Evolutionary conservation across 495 filamentous ascomycete species (phyloP).

Genomic region (Mytilinidion resinicola): DNA sequence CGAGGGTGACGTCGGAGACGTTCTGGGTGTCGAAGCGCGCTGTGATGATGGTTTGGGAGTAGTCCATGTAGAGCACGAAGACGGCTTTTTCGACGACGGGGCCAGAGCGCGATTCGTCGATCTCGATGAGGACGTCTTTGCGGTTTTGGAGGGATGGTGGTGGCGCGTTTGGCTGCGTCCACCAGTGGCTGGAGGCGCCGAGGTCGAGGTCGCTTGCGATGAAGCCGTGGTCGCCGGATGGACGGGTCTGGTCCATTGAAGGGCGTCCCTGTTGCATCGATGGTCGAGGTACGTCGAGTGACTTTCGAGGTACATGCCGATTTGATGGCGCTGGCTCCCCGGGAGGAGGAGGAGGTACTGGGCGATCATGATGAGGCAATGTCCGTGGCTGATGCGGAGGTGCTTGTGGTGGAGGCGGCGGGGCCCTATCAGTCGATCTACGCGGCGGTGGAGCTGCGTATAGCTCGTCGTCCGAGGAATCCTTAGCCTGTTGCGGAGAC

Average conservation of each 20-base stretch:
- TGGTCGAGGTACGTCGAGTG: slow-evolving; percentile 59
- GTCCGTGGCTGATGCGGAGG: slow-evolving; percentile 21
- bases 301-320: slow-evolving; percentile 48
- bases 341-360: slow-evolving; percentile 30
- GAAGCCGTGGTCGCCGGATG: slow-evolving; percentile 66
- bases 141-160: slow-evolving; percentile 78
- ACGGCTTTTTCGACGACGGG: slow-evolving; percentile 70
- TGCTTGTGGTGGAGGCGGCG: slow-evolving; percentile 30
- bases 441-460: slow-evolving; percentile 31
- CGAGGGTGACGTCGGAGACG: slow-evolving; percentile 60
- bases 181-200: slow-evolving; percentile 67
- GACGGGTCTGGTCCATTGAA: slow-evolving; percentile 66
- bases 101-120: slow-evolving; percentile 66
- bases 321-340: slow-evolving; percentile 40
- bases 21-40: slow-evolving; percentile 73
- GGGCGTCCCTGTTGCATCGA: slow-evolving; percentile 46
- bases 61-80: slow-evolving; percentile 85
- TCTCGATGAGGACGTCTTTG: slow-evolving; percentile 74
- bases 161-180: slow-evolving; percentile 64
- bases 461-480: slow-evolving; percentile 32
- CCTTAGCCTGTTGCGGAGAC: slow-evolving; percentile 15
- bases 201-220: slow-evolving; percentile 87
- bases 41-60: slow-evolving; percentile 87
- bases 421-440: slow-evolving; percentile 34
- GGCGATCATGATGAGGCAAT: slow-evolving; percentile 1